Percentiles rank a stretch among this genome's conserved stretches.
These are phyloP conservation scores for Penstemon eatonii DNA, from an alignment of 257 asterid genomes.

Conservation along the genomic window DNA sequence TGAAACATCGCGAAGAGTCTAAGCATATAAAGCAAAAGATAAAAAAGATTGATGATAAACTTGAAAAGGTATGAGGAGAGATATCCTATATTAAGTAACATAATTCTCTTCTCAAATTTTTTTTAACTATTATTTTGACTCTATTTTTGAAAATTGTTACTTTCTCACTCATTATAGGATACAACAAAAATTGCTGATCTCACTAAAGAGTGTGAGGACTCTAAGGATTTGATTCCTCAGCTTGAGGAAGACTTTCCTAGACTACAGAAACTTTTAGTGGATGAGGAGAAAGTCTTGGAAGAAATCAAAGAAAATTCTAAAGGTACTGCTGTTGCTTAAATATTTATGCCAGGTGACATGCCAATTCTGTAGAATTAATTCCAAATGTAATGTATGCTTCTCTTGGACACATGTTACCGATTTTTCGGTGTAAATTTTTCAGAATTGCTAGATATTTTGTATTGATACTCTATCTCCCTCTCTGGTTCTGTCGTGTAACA, in stretches of 20 bases:
- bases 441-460: constrained; percentile 3
- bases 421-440: constrained; percentile 1
- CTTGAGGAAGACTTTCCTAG: constrained; percentile 75
- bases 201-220: constrained; percentile 75
- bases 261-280: constrained; percentile 61
- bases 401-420: neutral
- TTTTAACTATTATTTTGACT: neutral
- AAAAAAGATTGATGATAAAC: constrained; percentile 73
- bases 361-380: neutral
- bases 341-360: neutral
- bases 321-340: constrained; percentile 42
- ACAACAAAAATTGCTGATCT: constrained; percentile 56
- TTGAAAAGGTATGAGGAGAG: constrained; percentile 66
- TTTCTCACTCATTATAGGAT: constrained; percentile 50
- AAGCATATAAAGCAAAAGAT: constrained; percentile 87
- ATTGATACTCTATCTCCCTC: neutral
- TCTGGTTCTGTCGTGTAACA: constrained; percentile 1
- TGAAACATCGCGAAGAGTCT: constrained; percentile 77
- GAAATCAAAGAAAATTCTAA: constrained; percentile 75
- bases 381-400: constrained; percentile 3
- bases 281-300: constrained; percentile 77
- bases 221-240: constrained; percentile 70
- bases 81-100: neutral
- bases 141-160: constrained; percentile 1
- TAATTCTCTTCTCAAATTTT: neutral